Evolutionary conservation across 768 basidiomycete genomes (phyloP), one percentile per base, ranked within the genome.

Genomic region (Clitopilus hobsonii): DNA sequence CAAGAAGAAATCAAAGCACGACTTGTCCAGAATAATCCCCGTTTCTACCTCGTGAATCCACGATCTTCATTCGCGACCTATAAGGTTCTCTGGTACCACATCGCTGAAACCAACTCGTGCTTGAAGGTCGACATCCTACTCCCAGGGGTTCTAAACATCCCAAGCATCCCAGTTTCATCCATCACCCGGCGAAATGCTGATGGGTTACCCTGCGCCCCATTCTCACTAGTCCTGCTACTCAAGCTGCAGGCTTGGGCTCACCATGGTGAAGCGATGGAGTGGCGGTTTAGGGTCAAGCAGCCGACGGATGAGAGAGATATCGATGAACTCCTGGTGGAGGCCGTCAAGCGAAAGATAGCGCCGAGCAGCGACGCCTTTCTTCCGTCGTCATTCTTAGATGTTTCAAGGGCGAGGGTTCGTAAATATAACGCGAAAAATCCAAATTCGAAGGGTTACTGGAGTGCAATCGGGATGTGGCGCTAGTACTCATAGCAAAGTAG

Each of bases 1-100:
- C 61, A 58, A 69, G 74, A 62, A 47, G 41, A 3, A 54, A 29
- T 76, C 45, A 74, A 76, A 52, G 51, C 32, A 3, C 52, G 64
- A 28, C 60, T 76, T 14, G 65, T 63, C 25, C 36, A 4, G 4
- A 29, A 22, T 18, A 63, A 73, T 59, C 8, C 53, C 14, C 57
- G 57, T 0, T 73, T 72, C 58, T 66, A 60, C 56, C 65, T 71
- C 51, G 62, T 71, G 8, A 25, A 54, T 5, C 62, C 73, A 6
- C 65, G 58, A 28, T 63, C 67, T 56, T 64, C 61, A 2, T 38
- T 49, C 10, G 70, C 69, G 2, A 69, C 68, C 1, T 73, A 74
- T 65, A 61, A 64, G 49, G 70, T 73, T 1, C 56, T 57, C 20
- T 57, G 56, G 56, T 57, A 53, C 16, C 53, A 28, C 38, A 28